These are phyloP conservation scores for Penicillium riverlandense DNA, from an alignment of 495 filamentous ascomycete genomes.

Conservation along the genomic window DNA sequence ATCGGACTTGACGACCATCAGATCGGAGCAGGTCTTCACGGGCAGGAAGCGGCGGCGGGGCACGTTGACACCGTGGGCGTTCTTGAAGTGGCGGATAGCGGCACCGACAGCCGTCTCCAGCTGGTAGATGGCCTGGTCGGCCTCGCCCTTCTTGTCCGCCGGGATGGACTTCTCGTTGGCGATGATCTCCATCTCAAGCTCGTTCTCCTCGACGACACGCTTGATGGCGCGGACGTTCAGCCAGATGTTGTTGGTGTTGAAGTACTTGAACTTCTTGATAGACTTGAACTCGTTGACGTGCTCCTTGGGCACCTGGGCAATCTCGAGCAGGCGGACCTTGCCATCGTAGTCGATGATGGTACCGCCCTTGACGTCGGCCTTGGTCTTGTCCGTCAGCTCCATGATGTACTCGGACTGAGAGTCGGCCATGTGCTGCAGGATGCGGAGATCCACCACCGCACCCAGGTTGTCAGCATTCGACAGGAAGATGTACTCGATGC, in stretches of 20 bases:
- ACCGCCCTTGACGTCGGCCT: constrained; percentile 99
- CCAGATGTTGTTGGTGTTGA: constrained; percentile 99
- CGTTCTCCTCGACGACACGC: constrained; percentile 96
- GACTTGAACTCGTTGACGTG: constrained; percentile 99
- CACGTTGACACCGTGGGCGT: constrained; percentile 98
- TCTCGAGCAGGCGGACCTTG: constrained; percentile 91
- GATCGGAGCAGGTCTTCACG: constrained; percentile 99
- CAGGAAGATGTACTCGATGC: constrained; percentile 96
- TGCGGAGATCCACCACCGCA: constrained; percentile 93
- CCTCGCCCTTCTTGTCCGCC: constrained; percentile 98
- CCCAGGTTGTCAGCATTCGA: constrained; percentile 99
- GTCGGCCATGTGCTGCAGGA: constrained; percentile 98
- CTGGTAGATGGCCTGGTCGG: constrained; percentile 94
- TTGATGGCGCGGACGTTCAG: constrained; percentile 96
- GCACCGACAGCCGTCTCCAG: constrained; percentile 98
- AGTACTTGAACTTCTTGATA: constrained; percentile 99
- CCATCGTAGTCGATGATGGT: constrained; percentile 99
- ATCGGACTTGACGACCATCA: constrained; percentile 99
- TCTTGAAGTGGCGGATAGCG: constrained; percentile 97
- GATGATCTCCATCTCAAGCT: constrained; percentile 99
- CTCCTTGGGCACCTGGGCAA: constrained; percentile 99
- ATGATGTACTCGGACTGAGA: constrained; percentile 96
- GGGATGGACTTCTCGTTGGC: constrained; percentile 98
- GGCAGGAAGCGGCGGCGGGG: constrained; percentile 96
- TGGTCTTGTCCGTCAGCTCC: constrained; percentile 99